Conservation (phyloP, 2,329 filamentous ascomycete species). For the Colletotrichum sp. region DNA sequence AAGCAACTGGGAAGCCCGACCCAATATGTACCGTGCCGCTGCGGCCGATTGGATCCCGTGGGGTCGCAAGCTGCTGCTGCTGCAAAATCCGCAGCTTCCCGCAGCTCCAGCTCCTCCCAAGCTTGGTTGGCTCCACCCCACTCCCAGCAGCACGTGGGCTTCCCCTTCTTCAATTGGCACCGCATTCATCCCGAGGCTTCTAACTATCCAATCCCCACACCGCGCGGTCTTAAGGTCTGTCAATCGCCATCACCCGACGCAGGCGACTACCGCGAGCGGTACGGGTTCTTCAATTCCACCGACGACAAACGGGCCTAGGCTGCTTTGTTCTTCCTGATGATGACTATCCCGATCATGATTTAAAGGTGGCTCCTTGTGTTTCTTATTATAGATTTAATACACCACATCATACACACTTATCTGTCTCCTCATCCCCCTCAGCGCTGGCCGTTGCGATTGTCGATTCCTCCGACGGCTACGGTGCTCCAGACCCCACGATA, state of each 20-base stretch:
- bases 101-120: neutral
- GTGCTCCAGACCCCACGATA: neutral
- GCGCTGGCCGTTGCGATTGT: neutral
- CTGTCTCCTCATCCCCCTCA: neutral
- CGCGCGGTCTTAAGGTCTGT: neutral
- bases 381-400: neutral
- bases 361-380: neutral
- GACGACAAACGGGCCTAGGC: neutral
- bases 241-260: neutral
- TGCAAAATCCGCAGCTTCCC: neutral
- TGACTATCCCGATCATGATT: neutral
- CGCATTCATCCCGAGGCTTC: neutral
- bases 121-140: neutral
- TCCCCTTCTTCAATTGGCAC: neutral
- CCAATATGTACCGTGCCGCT: neutral
- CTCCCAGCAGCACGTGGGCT: neutral
- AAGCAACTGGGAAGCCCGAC: neutral
- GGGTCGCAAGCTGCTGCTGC: neutral
- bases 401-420: neutral
- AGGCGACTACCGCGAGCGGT: neutral
- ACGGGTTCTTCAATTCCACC: neutral
- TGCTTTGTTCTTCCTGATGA: neutral
- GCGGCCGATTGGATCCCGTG: neutral
- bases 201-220: neutral
- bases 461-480: neutral